Percentiles rank a stretch among this genome's conserved stretches.
Conservation (phyloP, 352 stramenopile genomes). For the Globisporangium paddicum region DNA sequence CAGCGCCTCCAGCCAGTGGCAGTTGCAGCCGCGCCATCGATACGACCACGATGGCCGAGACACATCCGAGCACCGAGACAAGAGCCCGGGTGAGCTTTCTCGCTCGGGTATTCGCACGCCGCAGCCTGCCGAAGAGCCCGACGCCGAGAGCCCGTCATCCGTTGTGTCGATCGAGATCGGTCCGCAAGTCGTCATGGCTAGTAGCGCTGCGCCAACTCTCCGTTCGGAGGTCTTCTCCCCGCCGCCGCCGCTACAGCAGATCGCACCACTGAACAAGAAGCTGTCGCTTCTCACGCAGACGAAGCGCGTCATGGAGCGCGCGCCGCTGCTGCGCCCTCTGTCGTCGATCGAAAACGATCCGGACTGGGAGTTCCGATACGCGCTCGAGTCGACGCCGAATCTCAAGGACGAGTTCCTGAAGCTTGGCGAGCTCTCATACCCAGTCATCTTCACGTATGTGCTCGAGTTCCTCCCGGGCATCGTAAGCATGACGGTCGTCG, state of each 20-base stretch:
- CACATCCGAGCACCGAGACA: neutral
- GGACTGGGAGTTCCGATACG: slow-evolving; percentile 19
- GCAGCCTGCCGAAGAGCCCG: slow-evolving; percentile 37
- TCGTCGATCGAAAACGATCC: slow-evolving; percentile 22
- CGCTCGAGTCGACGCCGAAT: slow-evolving; percentile 18
- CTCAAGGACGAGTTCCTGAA: slow-evolving; percentile 31
- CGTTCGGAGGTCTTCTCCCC: neutral
- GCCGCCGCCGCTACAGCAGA: neutral
- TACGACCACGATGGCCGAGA: slow-evolving; percentile 19
- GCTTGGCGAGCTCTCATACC: slow-evolving; percentile 40
- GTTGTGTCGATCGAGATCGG: slow-evolving; percentile 29
- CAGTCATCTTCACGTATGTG: slow-evolving; percentile 68
- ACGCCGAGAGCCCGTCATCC: slow-evolving; percentile 32
- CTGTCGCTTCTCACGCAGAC: slow-evolving; percentile 11
- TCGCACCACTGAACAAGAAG: slow-evolving; percentile 8
- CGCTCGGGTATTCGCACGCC: slow-evolving; percentile 11
- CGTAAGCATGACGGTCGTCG: slow-evolving; percentile 62
- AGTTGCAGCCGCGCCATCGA: slow-evolving; percentile 8
- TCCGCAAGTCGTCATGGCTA: slow-evolving; percentile 8
- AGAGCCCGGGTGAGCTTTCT: slow-evolving; percentile 6
- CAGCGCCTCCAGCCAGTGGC: neutral
- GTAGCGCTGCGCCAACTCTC: slow-evolving; percentile 7
- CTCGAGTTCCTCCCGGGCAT: slow-evolving; percentile 69
- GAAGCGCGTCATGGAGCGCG: slow-evolving; percentile 28
- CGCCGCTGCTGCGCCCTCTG: slow-evolving; percentile 31